Conservation (phyloP, 108 stramenopile species). For the Seminavis robusta region DNA sequence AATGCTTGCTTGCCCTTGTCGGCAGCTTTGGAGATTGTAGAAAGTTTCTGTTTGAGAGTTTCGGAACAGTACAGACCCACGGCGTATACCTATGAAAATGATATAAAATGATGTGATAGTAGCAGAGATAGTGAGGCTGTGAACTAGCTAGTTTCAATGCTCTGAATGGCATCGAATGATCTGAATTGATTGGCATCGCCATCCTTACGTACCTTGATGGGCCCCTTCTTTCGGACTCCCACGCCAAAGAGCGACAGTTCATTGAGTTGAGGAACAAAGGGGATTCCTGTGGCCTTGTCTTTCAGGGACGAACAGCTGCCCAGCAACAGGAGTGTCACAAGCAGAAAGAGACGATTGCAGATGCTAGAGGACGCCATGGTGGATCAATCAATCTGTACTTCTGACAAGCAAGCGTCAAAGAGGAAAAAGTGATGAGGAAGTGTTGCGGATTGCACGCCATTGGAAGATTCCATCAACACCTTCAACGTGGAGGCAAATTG, state of each 20-base stretch:
- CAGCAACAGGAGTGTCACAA: constrained; percentile 1
- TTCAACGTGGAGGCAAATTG: too few relatives aligned
- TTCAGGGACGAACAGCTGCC: constrained; percentile 38
- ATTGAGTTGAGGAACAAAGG: constrained; percentile 39
- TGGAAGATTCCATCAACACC: too few relatives aligned
- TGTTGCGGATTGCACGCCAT: too few relatives aligned
- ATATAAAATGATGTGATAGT: not conserved
- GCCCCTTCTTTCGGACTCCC: constrained; percentile 77
- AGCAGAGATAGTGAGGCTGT: not conserved
- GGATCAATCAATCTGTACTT: too few relatives aligned
- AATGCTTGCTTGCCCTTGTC: constrained; percentile 45
- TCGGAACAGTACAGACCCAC: constrained; percentile 73
- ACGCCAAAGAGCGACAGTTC: constrained; percentile 60
- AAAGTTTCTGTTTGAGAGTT: constrained; percentile 35
- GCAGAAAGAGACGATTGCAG: too few relatives aligned
- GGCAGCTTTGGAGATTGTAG: constrained; percentile 39
- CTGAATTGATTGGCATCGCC: not conserved
- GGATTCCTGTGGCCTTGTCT: constrained; percentile 69
- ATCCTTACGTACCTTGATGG: constrained; percentile 41
- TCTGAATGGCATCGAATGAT: not conserved
- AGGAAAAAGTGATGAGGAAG: too few relatives aligned
- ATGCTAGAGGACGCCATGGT: too few relatives aligned
- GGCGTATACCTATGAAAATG: constrained; percentile 46
- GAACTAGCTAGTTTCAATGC: not conserved
- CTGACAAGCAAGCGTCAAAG: too few relatives aligned